Evolutionary conservation across 192 early-diverging fungal species (phyloP).

Genomic region (Backusella tuberculispora): DNA sequence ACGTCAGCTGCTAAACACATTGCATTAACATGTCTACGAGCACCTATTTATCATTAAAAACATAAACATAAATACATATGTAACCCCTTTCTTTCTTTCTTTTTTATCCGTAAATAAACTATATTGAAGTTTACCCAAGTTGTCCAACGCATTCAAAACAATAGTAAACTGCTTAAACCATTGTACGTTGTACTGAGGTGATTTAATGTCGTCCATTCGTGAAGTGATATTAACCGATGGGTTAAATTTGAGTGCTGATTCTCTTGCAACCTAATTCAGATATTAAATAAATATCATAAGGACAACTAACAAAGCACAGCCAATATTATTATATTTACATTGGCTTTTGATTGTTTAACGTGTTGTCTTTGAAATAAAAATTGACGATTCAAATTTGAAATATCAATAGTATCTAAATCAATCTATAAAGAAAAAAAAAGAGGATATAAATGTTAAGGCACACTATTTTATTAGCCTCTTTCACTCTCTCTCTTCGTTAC

Average conservation of each 20-base stretch:
- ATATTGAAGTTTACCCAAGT: slow-evolving; percentile 67
- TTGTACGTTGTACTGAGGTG: slow-evolving; percentile 76
- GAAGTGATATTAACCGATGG: slow-evolving; percentile 75
- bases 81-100: not conserved
- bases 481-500: slow-evolving; percentile 33
- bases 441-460: not conserved
- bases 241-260: slow-evolving; percentile 87
- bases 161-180: slow-evolving; percentile 92
- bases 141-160: slow-evolving; percentile 96
- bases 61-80: not conserved
- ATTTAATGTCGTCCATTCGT: slow-evolving; percentile 89
- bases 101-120: not conserved
- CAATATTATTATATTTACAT: slow-evolving; percentile 53
- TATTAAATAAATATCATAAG: not conserved
- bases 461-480: no score
- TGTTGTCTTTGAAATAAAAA: slow-evolving; percentile 97
- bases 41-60: slow-evolving; percentile 61
- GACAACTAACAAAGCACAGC: not conserved
- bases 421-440: slow-evolving; percentile 53
- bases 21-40: slow-evolving; percentile 90
- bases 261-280: slow-evolving; percentile 67
- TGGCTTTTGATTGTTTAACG: slow-evolving; percentile 90
- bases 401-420: slow-evolving; percentile 98
- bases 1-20: slow-evolving; percentile 93
- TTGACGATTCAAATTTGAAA: slow-evolving; percentile 99